Evolutionary conservation across 1,284 basidiomycete species (phyloP), one percentile per base, ranked within the genome.

Genomic region (Ganoderma lingzhi): DNA sequence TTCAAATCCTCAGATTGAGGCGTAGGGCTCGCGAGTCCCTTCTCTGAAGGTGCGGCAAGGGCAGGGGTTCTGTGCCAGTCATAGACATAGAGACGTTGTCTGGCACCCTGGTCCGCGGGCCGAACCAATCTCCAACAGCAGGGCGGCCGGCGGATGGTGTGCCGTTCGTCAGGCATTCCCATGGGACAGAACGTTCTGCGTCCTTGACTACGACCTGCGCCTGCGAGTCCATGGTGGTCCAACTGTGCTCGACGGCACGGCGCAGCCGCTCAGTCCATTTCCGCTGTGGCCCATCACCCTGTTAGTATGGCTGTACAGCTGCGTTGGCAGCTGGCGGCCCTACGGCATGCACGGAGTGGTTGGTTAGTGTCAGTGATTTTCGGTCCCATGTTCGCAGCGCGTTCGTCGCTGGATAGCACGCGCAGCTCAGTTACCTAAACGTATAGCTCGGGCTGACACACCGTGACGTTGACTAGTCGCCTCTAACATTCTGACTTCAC

Each of bases 151-250:
- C 30, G 15, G 53, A 35, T 17, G 53, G 53, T 32, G 53, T 35
- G 35, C 35, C 35, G 35, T 48, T n/a, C 42, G 42, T 23, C 23
- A 9, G 28, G 10, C 55, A 56, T 35, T 35, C 30, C 32, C 30
- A 17, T 39, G 35, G 12, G 35, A 39, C 5, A n/a, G 32, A 59
- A 10, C 19, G 8, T n/a, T 39, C n/a, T n/a, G 35, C 56, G 19
- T 39, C 56, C 56, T 59, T 59, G 56, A 59, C 56, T 59, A 59
- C 32, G 12, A 2, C 32, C 14, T 19, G 35, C 56, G 56, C 35
- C 3, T 59, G 2, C 9, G 19, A 23, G 23, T 23, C 23, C 23
- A 23, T 39, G 19, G n/a, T 17, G 30, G 30, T 35, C 30, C 15
- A 17, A 51, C 23, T 51, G 23, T 51, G 23, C 23, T 23, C 53